Conservation (phyloP, 352 stramenopile genomes). For the Aphanomyces cochlioides region DNA sequence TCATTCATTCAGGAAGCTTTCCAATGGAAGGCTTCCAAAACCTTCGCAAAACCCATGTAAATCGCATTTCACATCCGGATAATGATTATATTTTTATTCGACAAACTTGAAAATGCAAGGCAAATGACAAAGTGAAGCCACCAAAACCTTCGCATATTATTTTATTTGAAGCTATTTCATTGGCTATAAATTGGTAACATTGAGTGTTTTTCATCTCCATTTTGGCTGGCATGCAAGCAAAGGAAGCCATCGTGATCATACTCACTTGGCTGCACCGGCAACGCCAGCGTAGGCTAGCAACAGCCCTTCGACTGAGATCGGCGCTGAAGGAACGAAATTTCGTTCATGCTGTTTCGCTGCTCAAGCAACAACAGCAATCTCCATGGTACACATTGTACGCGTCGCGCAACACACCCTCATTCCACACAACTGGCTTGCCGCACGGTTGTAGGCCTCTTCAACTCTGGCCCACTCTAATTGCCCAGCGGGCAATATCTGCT, state of each 20-base stretch:
- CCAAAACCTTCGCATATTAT: background rate
- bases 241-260: background rate
- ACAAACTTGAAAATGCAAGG: background rate
- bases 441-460: no score
- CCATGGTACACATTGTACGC: slow-evolving; percentile 2
- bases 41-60: background rate
- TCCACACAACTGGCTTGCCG: no score
- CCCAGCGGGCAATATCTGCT: no score
- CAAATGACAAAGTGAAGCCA: background rate
- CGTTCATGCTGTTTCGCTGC: background rate
- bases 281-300: background rate
- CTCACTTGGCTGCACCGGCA: background rate
- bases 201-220: background rate
- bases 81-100: background rate
- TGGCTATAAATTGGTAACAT: slow-evolving; percentile 10
- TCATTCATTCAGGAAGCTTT: no score
- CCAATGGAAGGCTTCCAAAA: background rate
- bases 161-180: slow-evolving; percentile 14
- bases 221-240: background rate
- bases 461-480: no score
- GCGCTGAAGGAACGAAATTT: background rate
- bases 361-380: background rate
- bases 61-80: background rate
- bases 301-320: background rate
- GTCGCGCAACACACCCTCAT: background rate